Evolutionary conservation across 257 asterid genomes (phyloP).

Genomic region (Lavandula angustifolia): DNA sequence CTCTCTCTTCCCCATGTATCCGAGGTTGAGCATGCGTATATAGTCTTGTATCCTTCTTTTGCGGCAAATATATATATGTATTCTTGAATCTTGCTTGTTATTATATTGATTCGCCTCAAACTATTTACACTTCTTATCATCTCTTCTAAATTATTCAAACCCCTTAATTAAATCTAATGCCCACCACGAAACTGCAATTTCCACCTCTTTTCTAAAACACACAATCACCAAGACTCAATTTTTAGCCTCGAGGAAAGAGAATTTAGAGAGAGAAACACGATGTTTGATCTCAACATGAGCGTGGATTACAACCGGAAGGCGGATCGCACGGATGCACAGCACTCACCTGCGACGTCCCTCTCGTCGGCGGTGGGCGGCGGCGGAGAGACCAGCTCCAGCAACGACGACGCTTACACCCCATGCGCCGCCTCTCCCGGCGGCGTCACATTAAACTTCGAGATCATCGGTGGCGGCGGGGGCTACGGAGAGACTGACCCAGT

Average conservation of each 20-base stretch:
- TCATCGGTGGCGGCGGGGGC: conserved; percentile 33
- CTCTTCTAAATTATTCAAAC: not conserved
- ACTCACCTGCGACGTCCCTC: conserved; percentile 46
- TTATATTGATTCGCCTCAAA: conserved; percentile 12
- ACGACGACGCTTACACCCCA: conserved; percentile 54
- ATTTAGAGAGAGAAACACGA: conserved; percentile 25
- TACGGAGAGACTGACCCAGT: conserved; percentile 4
- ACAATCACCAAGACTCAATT: too few species aligned
- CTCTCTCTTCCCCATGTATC: too few species aligned
- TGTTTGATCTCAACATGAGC: conserved; percentile 72
- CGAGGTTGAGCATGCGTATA: conserved; percentile 1
- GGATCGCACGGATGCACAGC: conserved; percentile 32
- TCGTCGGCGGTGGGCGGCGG: conserved; percentile 51
- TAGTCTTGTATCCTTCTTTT: conserved; percentile 9
- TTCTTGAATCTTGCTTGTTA: not conserved
- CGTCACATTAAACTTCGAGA: conserved; percentile 51
- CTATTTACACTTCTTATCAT: conserved; percentile 9
- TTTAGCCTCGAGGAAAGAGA: too few species aligned
- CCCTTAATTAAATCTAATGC: conserved; percentile 7
- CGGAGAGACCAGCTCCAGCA: conserved; percentile 48
- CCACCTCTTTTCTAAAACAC: conserved; percentile 15
- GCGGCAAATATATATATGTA: not conserved
- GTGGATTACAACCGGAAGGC: conserved; percentile 36
- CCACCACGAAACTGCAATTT: not conserved
- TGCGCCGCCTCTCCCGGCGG: conserved; percentile 40